phyloP scores from a whole-genome alignment of 495 filamentous ascomycete species.

The Penicillium paradoxum region DNA sequence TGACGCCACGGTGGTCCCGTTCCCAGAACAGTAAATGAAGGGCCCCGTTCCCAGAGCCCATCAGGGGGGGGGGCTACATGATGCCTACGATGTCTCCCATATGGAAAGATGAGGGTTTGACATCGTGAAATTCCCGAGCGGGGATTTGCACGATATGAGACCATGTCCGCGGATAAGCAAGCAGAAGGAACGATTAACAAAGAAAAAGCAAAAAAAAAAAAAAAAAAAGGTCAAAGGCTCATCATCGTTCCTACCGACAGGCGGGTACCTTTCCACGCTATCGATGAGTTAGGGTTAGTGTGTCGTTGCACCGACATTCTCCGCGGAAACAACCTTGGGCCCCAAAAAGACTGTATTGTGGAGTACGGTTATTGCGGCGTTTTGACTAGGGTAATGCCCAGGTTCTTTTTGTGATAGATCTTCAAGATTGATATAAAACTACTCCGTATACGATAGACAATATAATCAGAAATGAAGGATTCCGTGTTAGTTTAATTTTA shows the following conservation, averaged over 20 bases:
- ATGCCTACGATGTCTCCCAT: too few relatives aligned
- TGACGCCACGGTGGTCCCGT: background rate
- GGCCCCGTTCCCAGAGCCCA: background rate
- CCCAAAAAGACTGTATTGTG: conserved; percentile 19
- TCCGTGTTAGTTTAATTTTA: too few relatives aligned
- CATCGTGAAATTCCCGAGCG: background rate
- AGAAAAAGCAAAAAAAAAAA: background rate
- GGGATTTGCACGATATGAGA: background rate
- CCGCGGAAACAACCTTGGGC: conserved; percentile 16
- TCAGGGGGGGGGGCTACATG: too few relatives aligned
- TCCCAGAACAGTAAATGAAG: background rate
- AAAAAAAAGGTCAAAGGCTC: background rate
- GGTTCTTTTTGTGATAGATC: background rate
- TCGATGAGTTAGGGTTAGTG: background rate
- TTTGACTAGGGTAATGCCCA: too few relatives aligned
- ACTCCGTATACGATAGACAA: too few relatives aligned
- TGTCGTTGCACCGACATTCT: conserved; percentile 31
- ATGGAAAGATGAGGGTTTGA: background rate
- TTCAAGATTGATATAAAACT: background rate
- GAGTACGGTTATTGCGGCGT: background rate
- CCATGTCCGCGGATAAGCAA: background rate
- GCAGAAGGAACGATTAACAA: too few relatives aligned
- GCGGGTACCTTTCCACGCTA: conserved; percentile 24
- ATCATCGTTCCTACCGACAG: conserved; percentile 18
- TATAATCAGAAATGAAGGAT: too few relatives aligned